Base-by-base conservation (phyloP, 179 eudicot genomes). In the Beta lomatogona region DNA sequence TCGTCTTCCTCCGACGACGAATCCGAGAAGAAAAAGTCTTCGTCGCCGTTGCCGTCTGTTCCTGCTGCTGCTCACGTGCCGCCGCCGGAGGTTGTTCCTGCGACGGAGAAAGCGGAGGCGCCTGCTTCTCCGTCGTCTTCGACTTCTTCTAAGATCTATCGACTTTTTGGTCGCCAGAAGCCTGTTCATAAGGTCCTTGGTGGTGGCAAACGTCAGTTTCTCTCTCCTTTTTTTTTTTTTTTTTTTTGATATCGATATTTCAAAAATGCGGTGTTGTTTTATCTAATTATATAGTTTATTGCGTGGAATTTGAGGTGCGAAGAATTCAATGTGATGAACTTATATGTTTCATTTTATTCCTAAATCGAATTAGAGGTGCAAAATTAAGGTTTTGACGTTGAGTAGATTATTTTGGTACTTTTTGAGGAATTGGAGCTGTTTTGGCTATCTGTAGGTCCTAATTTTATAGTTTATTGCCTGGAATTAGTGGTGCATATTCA, bases 141-240 rank as follows among this genome's bases (percentile, higher is more conserved):
- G 6, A 11, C 78, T 80, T 87, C 76, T 28, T 50, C 85, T 4
- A 85, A 86, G 79, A 85, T 78, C 54, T 82, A 77, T 50, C 92
- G 86, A 63, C 87, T 93, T 9, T 93, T 91, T 50, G 94, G 93
- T n/a, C 88, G 97, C 16, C 86, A 90, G 76, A 85, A 88, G 68
- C 97, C 94, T 28, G 82, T 93, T 81, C 94, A 93, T 82, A 74
- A 87, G 36, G 93, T 90, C 77, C 88, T 93, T 3, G 94, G 97
- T 15, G 93, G 93, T 53, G 97, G 97, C 73, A 91, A 87, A 87
- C 83, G 97, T 91, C 79, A 25, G 91, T 82, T 11, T 75, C 75
- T 46, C 52, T 78, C 53, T 77, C 44, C 71, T n/a, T 2, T 6
- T 0, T 6, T 22, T 65, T 6, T 0, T 6, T 22, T 65, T 25